A percentile compares a stretch with the other conserved stretches of the same genome.
Conservation (phyloP, 495 filamentous ascomycete genomes). For the Penicillium ochrochloron region DNA sequence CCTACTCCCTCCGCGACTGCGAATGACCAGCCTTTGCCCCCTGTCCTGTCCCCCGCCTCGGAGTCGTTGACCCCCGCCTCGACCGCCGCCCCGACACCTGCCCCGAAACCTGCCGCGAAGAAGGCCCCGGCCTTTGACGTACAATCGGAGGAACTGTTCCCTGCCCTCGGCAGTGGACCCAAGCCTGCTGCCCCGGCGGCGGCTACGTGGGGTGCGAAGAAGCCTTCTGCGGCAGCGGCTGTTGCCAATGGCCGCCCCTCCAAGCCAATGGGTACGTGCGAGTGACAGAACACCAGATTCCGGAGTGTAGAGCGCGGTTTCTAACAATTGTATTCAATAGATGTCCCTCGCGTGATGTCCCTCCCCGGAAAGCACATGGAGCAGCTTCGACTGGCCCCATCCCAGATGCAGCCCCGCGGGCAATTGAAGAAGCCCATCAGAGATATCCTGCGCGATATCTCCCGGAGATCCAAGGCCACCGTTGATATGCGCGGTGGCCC, state of each 20-base stretch:
- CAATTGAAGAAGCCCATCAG: conserved; percentile 80
- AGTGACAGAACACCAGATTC: too few species aligned
- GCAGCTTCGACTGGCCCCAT: conserved; percentile 68
- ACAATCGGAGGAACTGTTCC: conserved; percentile 87
- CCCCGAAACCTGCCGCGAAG: conserved; percentile 47
- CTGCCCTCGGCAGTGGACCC: conserved; percentile 76
- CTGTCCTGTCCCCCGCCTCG: conserved; percentile 25
- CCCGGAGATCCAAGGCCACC: conserved; percentile 81
- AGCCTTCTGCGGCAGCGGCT: conserved; percentile 57
- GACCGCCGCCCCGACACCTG: conserved; percentile 29
- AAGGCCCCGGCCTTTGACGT: conserved; percentile 67
- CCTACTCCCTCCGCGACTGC: conserved; percentile 56
- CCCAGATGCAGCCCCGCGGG: conserved; percentile 70
- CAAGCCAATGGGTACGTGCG: conserved; percentile 49
- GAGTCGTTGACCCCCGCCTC: conserved; percentile 24
- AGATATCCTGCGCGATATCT: conserved; percentile 86
- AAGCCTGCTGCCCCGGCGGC: conserved; percentile 64
- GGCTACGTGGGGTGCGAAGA: conserved; percentile 72
- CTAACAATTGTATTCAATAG: conserved; percentile 22
- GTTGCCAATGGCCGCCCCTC: conserved; percentile 61
- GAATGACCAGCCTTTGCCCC: conserved; percentile 34
- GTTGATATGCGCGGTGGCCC: conserved; percentile 73
- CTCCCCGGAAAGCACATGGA: conserved; percentile 82
- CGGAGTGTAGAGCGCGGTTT: not conserved
- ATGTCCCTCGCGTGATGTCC: conserved; percentile 62